Percentiles rank a stretch among this genome's conserved stretches.
Conservation (phyloP, 305 asterid species). For the Rubia tinctorum region DNA sequence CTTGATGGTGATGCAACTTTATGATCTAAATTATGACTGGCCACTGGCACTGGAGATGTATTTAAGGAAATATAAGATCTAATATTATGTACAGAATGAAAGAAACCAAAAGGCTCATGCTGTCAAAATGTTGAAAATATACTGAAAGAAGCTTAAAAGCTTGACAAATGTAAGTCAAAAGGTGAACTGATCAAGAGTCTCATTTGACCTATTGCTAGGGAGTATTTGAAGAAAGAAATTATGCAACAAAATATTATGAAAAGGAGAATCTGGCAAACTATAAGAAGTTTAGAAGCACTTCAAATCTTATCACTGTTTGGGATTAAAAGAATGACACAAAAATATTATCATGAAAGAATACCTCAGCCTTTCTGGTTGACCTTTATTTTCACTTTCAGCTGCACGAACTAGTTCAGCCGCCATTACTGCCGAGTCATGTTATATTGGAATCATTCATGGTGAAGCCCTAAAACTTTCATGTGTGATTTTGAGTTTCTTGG, state of each 20-base stretch:
- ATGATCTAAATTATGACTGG: not conserved
- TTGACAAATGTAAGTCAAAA: not conserved
- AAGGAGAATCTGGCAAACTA: not conserved
- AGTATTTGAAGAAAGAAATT: not conserved
- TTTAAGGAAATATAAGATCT: slow-evolving; percentile 1
- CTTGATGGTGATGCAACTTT: not conserved
- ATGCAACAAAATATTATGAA: not conserved
- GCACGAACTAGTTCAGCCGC: slow-evolving; percentile 94
- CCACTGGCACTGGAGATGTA: not conserved
- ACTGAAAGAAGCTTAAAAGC: not conserved
- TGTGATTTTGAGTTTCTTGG: not conserved
- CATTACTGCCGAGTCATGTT: slow-evolving; percentile 57
- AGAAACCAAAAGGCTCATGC: not conserved
- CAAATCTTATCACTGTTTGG: not conserved
- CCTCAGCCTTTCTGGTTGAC: slow-evolving; percentile 83
- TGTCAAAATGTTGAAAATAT: not conserved
- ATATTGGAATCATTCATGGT: not conserved
- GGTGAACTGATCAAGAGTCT: not conserved
- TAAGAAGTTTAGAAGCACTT: not conserved
- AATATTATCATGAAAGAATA: slow-evolving; percentile 20
- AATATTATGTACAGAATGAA: not conserved
- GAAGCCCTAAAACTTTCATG: not conserved
- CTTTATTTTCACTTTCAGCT: slow-evolving; percentile 53
- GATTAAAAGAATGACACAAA: not conserved
- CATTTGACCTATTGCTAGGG: not conserved